phyloP scores from a whole-genome alignment of 164 flowering plant species.

The Saururus chinensis region DNA sequence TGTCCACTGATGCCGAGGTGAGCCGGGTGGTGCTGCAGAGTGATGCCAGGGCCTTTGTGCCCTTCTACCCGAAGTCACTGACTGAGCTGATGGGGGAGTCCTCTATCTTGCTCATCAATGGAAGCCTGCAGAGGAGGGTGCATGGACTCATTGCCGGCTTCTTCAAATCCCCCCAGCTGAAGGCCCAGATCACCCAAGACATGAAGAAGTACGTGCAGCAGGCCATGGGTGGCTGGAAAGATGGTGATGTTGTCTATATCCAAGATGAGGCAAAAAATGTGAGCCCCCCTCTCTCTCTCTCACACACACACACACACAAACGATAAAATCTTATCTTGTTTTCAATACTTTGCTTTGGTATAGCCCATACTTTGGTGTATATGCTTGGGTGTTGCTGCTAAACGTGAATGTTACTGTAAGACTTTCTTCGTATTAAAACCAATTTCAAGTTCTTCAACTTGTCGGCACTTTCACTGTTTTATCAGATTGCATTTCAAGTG shows the following conservation, averaged over 20 bases:
- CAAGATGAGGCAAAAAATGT: conserved; percentile 84
- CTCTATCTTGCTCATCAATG: conserved; percentile 73
- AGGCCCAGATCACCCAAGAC: conserved; percentile 70
- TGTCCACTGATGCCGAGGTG: conserved; percentile 90
- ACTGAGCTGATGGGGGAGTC: conserved; percentile 86
- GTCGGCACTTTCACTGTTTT: conserved; percentile 6
- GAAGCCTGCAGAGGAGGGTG: conserved; percentile 69
- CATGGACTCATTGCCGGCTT: conserved; percentile 85
- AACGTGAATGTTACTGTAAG: too few species aligned
- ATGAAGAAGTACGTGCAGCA: conserved; percentile 50
- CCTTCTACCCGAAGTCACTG: conserved; percentile 80
- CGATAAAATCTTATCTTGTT: too few species aligned
- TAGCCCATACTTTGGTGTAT: neutral
- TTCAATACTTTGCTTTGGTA: neutral
- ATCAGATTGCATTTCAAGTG: conserved; percentile 86
- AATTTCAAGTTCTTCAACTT: neutral
- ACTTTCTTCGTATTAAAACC: neutral
- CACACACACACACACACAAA: too few species aligned
- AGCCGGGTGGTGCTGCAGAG: conserved; percentile 63
- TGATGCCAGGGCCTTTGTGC: conserved; percentile 63
- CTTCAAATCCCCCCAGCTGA: conserved; percentile 68
- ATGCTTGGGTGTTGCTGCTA: too few species aligned
- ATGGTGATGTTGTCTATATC: conserved; percentile 48
- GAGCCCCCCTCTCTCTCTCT: conserved; percentile 8
- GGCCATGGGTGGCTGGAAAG: conserved; percentile 59